Percentiles rank a stretch among this genome's conserved stretches.
These are phyloP conservation scores for Quercus glauca DNA, from an alignment of 306 rosid genomes.

Conservation along the genomic window DNA sequence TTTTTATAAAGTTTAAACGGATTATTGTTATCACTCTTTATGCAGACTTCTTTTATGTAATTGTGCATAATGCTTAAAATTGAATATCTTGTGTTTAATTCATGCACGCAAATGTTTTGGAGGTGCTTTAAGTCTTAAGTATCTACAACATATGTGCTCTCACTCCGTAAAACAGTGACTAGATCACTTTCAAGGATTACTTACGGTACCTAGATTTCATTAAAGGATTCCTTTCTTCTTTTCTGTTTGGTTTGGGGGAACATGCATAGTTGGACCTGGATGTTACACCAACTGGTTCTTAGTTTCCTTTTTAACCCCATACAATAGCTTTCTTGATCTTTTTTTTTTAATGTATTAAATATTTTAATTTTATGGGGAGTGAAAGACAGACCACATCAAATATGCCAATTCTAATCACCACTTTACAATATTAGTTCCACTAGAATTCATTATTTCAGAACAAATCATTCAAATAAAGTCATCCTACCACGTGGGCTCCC, in stretches of 20 bases:
- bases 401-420: not conserved
- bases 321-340: too few species aligned
- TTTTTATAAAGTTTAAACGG: too few species aligned
- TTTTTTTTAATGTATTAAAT: too few species aligned
- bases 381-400: not conserved
- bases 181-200: not conserved
- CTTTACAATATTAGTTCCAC: not conserved
- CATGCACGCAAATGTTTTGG: not conserved
- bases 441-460: not conserved
- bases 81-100: not conserved
- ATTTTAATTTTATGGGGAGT: not conserved
- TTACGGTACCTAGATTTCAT: not conserved
- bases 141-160: not conserved
- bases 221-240: not conserved
- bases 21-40: too few species aligned
- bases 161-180: not conserved
- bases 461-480: too few species aligned
- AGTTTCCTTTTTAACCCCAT: too few species aligned
- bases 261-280: not conserved
- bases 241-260: not conserved
- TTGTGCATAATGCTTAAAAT: not conserved
- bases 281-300: not conserved
- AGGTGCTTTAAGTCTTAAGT: not conserved
- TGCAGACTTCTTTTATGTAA: not conserved
- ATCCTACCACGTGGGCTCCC: too few species aligned